phyloP scores from a whole-genome alignment of 1,284 basidiomycete species.

The Ceratobasidium sp. region DNA sequence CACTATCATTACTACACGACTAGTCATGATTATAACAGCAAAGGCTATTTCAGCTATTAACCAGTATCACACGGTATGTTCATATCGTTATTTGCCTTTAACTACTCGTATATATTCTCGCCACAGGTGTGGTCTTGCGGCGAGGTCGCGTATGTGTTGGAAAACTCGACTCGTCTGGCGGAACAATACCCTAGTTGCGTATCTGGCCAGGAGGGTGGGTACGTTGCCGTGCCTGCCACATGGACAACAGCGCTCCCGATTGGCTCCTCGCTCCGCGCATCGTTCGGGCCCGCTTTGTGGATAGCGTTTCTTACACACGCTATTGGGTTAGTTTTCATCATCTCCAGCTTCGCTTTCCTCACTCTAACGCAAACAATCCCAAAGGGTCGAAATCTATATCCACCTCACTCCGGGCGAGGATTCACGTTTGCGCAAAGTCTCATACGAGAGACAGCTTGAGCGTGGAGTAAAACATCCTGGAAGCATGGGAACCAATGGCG shows the following conservation, averaged over 20 bases:
- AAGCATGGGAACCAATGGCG: slow-evolving; percentile 30
- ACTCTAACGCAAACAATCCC: background rate
- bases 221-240: slow-evolving; percentile 1
- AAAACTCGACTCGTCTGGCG: background rate
- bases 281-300: slow-evolving; percentile 32
- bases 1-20: slow-evolving; percentile 26
- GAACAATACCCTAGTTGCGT: background rate
- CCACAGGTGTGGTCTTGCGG: slow-evolving; percentile 15
- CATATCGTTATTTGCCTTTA: too few relatives aligned
- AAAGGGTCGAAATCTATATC: slow-evolving; percentile 12
- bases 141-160: slow-evolving; percentile 5
- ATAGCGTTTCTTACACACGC: slow-evolving; percentile 24
- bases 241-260: slow-evolving; percentile 10
- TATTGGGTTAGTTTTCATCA: slow-evolving; percentile 22
- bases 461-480: slow-evolving; percentile 13
- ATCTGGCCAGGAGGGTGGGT: background rate
- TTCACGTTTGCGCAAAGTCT: slow-evolving; percentile 20
- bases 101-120: too few relatives aligned
- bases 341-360: background rate
- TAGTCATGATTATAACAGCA: slow-evolving; percentile 20
- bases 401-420: slow-evolving; percentile 35
- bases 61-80: slow-evolving; percentile 34
- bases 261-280: slow-evolving; percentile 18
- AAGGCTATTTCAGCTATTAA: slow-evolving; percentile 6
- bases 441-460: slow-evolving; percentile 36